phyloP scores from a whole-genome alignment of 1,139 yeast species.

The Yamadazyma friedrichii region DNA sequence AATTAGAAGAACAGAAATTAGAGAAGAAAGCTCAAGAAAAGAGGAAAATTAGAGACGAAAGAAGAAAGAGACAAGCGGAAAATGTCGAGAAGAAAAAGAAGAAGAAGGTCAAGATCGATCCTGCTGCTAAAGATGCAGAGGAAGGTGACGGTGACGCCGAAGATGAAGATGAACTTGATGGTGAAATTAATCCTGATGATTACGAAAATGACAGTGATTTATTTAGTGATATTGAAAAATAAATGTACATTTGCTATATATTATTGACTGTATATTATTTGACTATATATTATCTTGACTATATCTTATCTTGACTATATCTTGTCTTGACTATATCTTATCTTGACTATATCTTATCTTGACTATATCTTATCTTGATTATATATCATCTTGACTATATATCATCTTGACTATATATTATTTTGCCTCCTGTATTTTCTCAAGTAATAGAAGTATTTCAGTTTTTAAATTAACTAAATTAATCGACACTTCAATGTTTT shows the following conservation, averaged over 20 bases:
- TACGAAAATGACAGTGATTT: conserved; percentile 51
- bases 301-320: too few relatives aligned
- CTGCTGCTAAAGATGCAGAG: conserved; percentile 16
- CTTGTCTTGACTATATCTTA: too few relatives aligned
- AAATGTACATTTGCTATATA: neutral
- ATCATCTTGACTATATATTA: neutral
- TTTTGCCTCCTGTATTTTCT: neutral
- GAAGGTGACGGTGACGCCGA: conserved; percentile 34
- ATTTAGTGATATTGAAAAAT: conserved; percentile 40
- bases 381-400: too few relatives aligned
- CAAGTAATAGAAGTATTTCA: conserved; percentile 14
- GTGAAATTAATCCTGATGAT: conserved; percentile 40
- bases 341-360: too few relatives aligned
- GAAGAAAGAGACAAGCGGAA: conserved; percentile 77
- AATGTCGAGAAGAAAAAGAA: conserved; percentile 78
- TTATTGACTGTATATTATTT: too few relatives aligned
- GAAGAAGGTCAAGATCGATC: conserved; percentile 41
- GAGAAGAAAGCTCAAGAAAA: conserved; percentile 68
- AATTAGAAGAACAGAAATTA: conserved; percentile 56
- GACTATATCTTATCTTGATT: too few relatives aligned
- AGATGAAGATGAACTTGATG: conserved; percentile 9
- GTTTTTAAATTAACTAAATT: conserved; percentile 20
- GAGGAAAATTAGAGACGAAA: conserved; percentile 61
- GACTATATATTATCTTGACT: too few relatives aligned
- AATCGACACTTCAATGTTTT: conserved; percentile 28